These are phyloP conservation scores for Rutstroemia sp. DNA, from an alignment of 2,329 filamentous ascomycete genomes.

Conservation along the genomic window DNA sequence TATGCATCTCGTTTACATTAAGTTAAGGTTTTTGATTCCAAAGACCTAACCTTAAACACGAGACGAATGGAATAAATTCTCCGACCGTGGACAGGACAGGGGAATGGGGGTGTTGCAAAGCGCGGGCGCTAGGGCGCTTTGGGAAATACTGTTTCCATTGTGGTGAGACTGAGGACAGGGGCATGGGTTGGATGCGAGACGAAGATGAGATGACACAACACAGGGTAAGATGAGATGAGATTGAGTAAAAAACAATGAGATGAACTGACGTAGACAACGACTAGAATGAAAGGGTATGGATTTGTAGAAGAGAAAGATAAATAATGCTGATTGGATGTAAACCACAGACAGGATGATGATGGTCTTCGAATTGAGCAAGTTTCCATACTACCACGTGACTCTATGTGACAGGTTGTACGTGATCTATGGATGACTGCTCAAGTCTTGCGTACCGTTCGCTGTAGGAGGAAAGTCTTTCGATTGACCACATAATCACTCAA, in stretches of 20 bases:
- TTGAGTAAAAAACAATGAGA: neutral
- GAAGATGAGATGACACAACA: neutral
- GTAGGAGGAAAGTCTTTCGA: no score
- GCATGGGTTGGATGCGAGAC: neutral
- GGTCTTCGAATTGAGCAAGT: no score
- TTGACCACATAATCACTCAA: no score
- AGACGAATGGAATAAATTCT: neutral
- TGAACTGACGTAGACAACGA: neutral
- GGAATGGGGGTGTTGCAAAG: neutral
- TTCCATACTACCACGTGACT: no score
- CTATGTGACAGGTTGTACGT: no score
- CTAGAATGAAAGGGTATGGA: neutral
- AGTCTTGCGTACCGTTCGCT: no score
- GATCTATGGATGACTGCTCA: no score
- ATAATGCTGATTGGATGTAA: no score
- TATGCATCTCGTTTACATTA: neutral
- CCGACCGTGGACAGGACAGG: neutral
- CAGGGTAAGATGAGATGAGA: neutral
- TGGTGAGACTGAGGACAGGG: no score
- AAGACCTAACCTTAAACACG: neutral
- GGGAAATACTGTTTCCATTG: conserved; percentile 1
- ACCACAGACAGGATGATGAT: no score
- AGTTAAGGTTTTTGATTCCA: neutral
- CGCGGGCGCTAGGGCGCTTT: neutral
- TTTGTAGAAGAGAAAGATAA: no score